Evolutionary conservation across 441 rosid genomes (phyloP), one percentile per base, ranked within the genome.

Genomic region (Daphne laureola): DNA sequence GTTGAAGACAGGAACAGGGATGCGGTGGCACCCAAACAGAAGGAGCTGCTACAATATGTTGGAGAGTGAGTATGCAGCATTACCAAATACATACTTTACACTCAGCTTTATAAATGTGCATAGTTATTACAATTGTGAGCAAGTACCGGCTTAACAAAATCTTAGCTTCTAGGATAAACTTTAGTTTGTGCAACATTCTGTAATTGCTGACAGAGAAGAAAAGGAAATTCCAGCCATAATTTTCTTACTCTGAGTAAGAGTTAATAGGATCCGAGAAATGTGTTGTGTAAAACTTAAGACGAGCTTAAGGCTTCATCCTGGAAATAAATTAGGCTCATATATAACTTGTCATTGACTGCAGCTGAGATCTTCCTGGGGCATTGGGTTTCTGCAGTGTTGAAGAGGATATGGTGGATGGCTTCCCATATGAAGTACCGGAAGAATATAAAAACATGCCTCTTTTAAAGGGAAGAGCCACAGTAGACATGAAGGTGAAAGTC

Each of bases 331-430:
- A 57, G 73, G 67, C 94, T 85, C 94, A 82, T 85, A 76, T 67
- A 78, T 66, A 82, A 76, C 72, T 87, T 83, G 87, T 80, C 78
- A 89, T 80, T 92, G 89, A 93, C 95, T 93, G 96, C 98, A 93
- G 98, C 97, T 93, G 98, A 93, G 97, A 93, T 93, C 84, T 84
- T 92, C 92, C 84, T 93, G 87, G 98, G 84, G 98, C 92, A 86
- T 92, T 91, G 86, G 79, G 61, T 90, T 87, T 86, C 93, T 87
- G 97, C 97, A 90, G 99, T 89, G 95, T 93, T 77, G 99, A 93
- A 83, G 99, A 93, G 95, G 99, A 87, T 56, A 93, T 93, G 97
- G 84, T 93, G 55, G 92, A 82, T 63, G 89, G 84, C 79, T 93
- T 93, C 74, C 97, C 97, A 0, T 90, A 72, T 23, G 86, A 93